Evolutionary conservation across 768 basidiomycete species (phyloP).

Genomic region (Amanita jacksonii): DNA sequence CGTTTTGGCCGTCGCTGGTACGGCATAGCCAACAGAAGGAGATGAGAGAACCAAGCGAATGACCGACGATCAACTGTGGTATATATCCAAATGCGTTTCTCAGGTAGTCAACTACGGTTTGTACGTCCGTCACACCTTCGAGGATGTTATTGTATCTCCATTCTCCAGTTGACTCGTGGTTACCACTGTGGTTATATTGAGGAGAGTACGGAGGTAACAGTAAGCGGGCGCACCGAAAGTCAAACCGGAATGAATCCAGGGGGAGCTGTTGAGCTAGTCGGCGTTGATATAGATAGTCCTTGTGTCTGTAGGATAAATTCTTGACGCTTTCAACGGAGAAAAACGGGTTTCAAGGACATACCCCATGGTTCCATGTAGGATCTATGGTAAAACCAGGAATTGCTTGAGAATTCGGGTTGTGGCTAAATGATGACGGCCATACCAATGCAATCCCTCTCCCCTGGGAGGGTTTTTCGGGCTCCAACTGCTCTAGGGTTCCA

Average conservation of each 20-base stretch:
- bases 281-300: slow-evolving; percentile 78
- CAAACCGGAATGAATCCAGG: slow-evolving; percentile 77
- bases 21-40: slow-evolving; percentile 62
- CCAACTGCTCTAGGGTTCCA: slow-evolving; percentile 55
- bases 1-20: slow-evolving; percentile 43
- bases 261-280: slow-evolving; percentile 55
- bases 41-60: slow-evolving; percentile 69
- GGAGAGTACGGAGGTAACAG: not conserved
- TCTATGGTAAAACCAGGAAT: slow-evolving; percentile 28
- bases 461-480: slow-evolving; percentile 36
- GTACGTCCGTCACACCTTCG: slow-evolving; percentile 58
- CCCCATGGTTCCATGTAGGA: slow-evolving; percentile 77
- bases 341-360: slow-evolving; percentile 22
- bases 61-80: slow-evolving; percentile 62
- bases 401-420: not conserved
- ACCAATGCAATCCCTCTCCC: slow-evolving; percentile 62
- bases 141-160: slow-evolving; percentile 52
- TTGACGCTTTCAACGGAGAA: slow-evolving; percentile 15
- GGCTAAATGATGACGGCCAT: slow-evolving; percentile 15
- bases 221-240: slow-evolving; percentile 58
- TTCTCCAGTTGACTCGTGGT: slow-evolving; percentile 63
- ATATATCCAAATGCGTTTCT: slow-evolving; percentile 51
- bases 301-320: slow-evolving; percentile 47
- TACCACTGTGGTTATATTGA: slow-evolving; percentile 39
- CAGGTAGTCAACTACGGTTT: slow-evolving; percentile 55